Conservation (phyloP, 1,284 basidiomycete genomes). For the Ustilago tritici region DNA sequence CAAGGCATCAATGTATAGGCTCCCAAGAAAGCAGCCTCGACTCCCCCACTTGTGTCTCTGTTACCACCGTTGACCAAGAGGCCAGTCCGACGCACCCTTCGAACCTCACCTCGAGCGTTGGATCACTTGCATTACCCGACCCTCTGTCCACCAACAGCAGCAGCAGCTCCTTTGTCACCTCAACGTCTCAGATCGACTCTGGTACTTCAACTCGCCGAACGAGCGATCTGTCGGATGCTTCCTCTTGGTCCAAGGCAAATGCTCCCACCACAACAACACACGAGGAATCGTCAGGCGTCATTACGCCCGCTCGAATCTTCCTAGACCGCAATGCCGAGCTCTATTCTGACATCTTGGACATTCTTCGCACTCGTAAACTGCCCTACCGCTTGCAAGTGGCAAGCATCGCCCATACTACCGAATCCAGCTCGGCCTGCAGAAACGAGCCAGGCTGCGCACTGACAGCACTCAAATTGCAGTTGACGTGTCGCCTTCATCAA, state of each 20-base stretch:
- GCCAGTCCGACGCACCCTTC: neutral
- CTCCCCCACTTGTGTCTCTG: neutral
- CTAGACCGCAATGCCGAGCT: slow-evolving; percentile 31
- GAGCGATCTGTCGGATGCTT: slow-evolving; percentile 16
- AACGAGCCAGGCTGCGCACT: neutral
- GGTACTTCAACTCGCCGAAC: slow-evolving; percentile 16
- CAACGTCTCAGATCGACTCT: neutral
- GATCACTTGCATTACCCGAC: neutral
- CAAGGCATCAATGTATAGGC: neutral
- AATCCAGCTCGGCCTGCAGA: neutral
- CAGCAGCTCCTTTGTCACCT: neutral
- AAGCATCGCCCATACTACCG: neutral
- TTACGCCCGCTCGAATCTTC: slow-evolving; percentile 11
- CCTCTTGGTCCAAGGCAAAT: neutral
- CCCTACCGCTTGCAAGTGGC: slow-evolving; percentile 28
- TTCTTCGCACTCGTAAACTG: slow-evolving; percentile 19
- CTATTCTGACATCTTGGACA: slow-evolving; percentile 34
- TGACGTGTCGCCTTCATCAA: slow-evolving; percentile 18
- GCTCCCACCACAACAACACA: neutral
- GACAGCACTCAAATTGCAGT: slow-evolving; percentile 2
- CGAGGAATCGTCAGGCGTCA: neutral
- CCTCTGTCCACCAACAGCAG: neutral
- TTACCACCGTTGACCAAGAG: neutral
- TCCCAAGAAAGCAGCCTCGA: neutral
- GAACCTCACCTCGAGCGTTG: neutral